Evolutionary conservation across 2,329 filamentous ascomycete species (phyloP).

Genomic region (Apiospora malaysiana): DNA sequence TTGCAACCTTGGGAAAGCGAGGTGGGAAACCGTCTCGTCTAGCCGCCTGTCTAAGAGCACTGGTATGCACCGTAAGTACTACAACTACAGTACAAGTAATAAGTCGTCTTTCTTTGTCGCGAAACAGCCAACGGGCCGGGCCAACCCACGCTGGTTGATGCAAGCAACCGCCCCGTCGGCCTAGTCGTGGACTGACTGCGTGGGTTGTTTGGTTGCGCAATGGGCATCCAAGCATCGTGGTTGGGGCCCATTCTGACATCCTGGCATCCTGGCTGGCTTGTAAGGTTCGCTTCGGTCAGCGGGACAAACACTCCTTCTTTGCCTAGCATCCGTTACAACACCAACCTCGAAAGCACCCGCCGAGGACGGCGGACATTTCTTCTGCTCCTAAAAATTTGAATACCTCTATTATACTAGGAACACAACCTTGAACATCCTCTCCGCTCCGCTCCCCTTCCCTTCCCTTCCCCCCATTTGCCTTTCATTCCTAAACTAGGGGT

Average conservation of each 20-base stretch:
- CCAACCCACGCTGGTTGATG: slow-evolving; percentile 12
- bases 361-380: not conserved
- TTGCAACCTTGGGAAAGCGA: no score
- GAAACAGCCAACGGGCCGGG: slow-evolving; percentile 1
- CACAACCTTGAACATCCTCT: not conserved
- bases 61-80: no score
- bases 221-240: slow-evolving; percentile 3
- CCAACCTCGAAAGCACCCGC: not conserved
- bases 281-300: not conserved
- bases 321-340: not conserved
- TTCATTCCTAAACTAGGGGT: not conserved
- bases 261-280: no score
- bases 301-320: slow-evolving; percentile 5
- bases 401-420: no score
- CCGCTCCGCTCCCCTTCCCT: no score
- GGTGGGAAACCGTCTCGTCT: not conserved
- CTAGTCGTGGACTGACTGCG: slow-evolving; percentile 14
- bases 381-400: not conserved
- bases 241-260: slow-evolving; percentile 9
- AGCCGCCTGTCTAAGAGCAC: not conserved
- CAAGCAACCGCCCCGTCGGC: slow-evolving; percentile 14
- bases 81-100: not conserved
- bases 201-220: no score
- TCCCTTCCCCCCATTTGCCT: not conserved
- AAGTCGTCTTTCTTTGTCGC: slow-evolving; percentile 7